These are phyloP conservation scores for Ophiognomonia clavigignenti-juglandacearum DNA, from an alignment of 2,329 filamentous ascomycete genomes.

Conservation along the genomic window DNA sequence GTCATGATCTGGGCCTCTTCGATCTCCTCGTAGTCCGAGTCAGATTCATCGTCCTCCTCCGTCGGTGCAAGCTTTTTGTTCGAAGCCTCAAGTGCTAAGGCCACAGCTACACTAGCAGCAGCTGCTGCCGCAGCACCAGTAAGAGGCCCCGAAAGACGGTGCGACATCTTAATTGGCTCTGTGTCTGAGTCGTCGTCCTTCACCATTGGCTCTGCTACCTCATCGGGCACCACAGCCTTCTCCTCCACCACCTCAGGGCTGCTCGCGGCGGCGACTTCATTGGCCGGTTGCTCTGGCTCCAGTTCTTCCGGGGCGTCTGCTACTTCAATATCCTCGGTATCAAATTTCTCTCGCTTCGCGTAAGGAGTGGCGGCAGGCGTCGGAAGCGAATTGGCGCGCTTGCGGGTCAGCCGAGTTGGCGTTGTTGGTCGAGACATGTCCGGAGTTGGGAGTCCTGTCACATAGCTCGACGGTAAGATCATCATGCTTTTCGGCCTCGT, in stretches of 20 bases:
- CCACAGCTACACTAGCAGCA: background rate
- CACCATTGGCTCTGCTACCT: background rate
- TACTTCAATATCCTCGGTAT: background rate
- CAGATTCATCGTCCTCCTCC: conserved; percentile 40
- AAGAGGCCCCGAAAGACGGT: background rate
- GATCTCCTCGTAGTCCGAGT: conserved; percentile 35
- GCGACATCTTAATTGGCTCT: background rate
- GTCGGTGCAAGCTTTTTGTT: background rate
- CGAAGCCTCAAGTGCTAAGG: background rate
- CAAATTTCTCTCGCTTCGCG: conserved; percentile 4
- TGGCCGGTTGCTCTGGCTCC: too few relatives aligned
- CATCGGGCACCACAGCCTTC: background rate
- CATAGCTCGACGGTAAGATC: conserved; percentile 24
- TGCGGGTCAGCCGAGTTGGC: conserved; percentile 30
- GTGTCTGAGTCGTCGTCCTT: conserved; percentile 36
- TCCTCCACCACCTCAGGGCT: conserved; percentile 15
- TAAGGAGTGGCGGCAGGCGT: conserved; percentile 28
- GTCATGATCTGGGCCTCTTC: conserved; percentile 57
- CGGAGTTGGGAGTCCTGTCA: conserved; percentile 28
- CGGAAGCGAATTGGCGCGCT: conserved; percentile 47
- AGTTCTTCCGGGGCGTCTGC: too few relatives aligned
- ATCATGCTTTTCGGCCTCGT: conserved; percentile 45
- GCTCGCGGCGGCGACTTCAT: too few relatives aligned
- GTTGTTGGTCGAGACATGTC: conserved; percentile 30
- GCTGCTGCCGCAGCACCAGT: background rate